Evolutionary conservation across 1,284 basidiomycete genomes (phyloP).

Genomic region (Trichosporon asahii): DNA sequence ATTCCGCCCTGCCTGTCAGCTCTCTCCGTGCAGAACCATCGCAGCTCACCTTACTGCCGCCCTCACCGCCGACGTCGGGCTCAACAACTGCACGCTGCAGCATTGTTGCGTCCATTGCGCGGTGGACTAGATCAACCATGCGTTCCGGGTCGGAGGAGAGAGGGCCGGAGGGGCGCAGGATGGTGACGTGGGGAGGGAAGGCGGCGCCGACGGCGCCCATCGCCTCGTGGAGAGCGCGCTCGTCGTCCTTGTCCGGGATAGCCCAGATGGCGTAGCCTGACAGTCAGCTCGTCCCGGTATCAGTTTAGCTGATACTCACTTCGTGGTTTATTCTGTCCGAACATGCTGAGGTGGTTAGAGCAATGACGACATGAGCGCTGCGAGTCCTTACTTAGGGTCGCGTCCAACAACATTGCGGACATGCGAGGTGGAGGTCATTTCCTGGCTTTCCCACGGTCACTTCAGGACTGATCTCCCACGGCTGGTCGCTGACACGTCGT

Average conservation of each 20-base stretch:
- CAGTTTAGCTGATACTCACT: not conserved
- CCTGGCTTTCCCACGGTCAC: not conserved
- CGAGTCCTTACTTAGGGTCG: not conserved
- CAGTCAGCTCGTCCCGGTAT: not conserved
- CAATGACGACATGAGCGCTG: not conserved
- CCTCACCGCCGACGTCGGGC: not conserved
- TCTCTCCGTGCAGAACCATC: not conserved
- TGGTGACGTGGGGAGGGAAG: constrained; percentile 6
- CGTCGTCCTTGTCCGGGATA: not conserved
- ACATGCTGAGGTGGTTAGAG: not conserved
- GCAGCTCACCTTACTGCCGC: not conserved
- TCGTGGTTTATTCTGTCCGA: not conserved
- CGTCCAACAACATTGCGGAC: not conserved
- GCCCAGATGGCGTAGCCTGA: not conserved
- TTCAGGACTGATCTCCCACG: not conserved
- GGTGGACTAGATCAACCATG: not conserved
- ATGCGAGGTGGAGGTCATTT: not conserved
- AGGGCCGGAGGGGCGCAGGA: not conserved
- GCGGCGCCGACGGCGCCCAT: not conserved
- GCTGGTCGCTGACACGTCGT: not conserved
- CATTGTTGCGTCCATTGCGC: not conserved
- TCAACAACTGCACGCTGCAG: not conserved
- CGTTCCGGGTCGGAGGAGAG: not conserved
- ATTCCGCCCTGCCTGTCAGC: not conserved
- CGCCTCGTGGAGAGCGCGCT: not conserved